Evolutionary conservation across 352 stramenopile genomes (phyloP).

Genomic region (Phytophthora aleatoria): DNA sequence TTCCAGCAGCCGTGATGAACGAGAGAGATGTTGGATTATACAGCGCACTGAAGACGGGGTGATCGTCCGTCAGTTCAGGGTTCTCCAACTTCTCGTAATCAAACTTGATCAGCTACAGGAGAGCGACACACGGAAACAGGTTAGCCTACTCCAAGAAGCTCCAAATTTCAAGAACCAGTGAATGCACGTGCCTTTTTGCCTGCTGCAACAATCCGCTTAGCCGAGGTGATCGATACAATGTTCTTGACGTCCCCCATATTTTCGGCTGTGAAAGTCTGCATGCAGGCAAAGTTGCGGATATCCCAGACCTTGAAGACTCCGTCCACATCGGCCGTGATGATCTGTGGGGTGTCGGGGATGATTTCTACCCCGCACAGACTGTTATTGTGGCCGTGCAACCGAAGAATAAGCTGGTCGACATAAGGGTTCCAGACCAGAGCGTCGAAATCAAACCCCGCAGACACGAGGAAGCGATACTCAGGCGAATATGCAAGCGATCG

Average conservation of each 20-base stretch:
- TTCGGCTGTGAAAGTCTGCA: slow-evolving; percentile 88
- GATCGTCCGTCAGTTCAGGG: slow-evolving; percentile 84
- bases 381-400: slow-evolving; percentile 87
- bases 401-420: slow-evolving; percentile 87
- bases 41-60: slow-evolving; percentile 76
- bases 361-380: slow-evolving; percentile 88
- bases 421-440: slow-evolving; percentile 91
- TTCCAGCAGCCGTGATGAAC: slow-evolving; percentile 78
- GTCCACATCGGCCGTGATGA: slow-evolving; percentile 86
- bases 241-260: slow-evolving; percentile 72
- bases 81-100: slow-evolving; percentile 90
- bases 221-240: slow-evolving; percentile 68
- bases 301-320: slow-evolving; percentile 91
- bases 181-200: slow-evolving; percentile 62
- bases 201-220: slow-evolving; percentile 79
- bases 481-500: slow-evolving; percentile 78
- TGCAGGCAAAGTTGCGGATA: slow-evolving; percentile 89
- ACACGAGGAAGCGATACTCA: slow-evolving; percentile 89
- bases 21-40: slow-evolving; percentile 90
- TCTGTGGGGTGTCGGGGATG: slow-evolving; percentile 83
- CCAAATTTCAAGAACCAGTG: not conserved
- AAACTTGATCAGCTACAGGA: slow-evolving; percentile 67
- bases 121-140: not conserved
- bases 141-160: not conserved
- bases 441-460: slow-evolving; percentile 89